A percentile compares a stretch with the other conserved stretches of the same genome.
These are phyloP conservation scores for Saccharata proteae DNA, from an alignment of 2,329 filamentous ascomycete genomes.

Conservation along the genomic window DNA sequence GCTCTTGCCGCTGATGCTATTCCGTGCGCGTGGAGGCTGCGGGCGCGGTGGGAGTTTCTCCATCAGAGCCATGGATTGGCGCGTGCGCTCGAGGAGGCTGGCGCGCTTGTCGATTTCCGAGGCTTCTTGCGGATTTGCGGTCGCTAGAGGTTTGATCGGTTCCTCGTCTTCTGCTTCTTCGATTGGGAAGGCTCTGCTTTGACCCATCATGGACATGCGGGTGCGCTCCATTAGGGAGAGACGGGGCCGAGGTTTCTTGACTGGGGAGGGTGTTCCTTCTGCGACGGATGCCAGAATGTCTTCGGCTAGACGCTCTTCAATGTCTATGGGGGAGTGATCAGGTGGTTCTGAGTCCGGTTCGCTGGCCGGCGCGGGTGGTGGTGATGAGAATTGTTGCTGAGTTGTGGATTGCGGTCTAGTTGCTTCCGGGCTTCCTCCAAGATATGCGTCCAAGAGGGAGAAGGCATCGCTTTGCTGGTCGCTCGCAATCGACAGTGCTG, in stretches of 20 bases:
- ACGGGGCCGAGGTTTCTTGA: conserved; percentile 24
- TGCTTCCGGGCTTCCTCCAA: too few relatives aligned
- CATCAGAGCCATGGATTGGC: conserved; percentile 62
- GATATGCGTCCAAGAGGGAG: too few relatives aligned
- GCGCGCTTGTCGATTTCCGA: conserved; percentile 18
- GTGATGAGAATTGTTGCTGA: too few relatives aligned
- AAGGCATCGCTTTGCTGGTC: too few relatives aligned
- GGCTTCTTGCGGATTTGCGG: conserved; percentile 13
- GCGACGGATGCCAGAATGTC: conserved; percentile 28
- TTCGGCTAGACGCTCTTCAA: conserved; percentile 17
- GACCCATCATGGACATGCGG: conserved; percentile 31
- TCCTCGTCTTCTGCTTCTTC: conserved; percentile 14
- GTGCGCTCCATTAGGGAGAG: conserved; percentile 34
- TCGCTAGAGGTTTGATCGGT: neutral
- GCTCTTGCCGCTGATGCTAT: conserved; percentile 11
- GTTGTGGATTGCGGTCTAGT: too few relatives aligned
- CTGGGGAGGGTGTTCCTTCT: conserved; percentile 28
- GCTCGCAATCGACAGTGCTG: too few relatives aligned
- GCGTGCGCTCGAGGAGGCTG: conserved; percentile 61
- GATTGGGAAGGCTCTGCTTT: conserved; percentile 12
- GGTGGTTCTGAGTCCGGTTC: neutral
- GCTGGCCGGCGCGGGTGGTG: neutral
- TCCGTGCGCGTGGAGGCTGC: conserved; percentile 7
- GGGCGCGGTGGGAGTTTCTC: conserved; percentile 21
- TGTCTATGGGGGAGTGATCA: neutral